These are phyloP conservation scores for Paramecium octaurelia DNA, from an alignment of 73 alveolate species.

Conservation along the genomic window DNA sequence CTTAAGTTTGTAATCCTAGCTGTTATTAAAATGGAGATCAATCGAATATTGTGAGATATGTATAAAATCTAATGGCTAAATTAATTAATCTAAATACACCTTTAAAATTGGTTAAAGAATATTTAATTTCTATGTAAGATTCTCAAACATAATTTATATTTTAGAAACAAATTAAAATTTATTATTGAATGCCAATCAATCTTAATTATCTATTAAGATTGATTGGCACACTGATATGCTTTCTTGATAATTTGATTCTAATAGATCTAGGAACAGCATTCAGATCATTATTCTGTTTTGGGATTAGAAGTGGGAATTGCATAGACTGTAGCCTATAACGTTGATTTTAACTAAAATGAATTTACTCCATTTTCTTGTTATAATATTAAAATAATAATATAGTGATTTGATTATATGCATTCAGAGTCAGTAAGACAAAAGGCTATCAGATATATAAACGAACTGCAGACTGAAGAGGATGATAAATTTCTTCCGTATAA, in stretches of 20 bases:
- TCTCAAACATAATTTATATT: not conserved
- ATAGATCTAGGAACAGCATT: not conserved
- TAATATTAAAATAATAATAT: not conserved
- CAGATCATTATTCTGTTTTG: not conserved
- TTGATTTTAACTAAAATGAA: not conserved
- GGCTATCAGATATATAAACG: slow-evolving; percentile 18
- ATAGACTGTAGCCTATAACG: too few species aligned
- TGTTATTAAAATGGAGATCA: too few species aligned
- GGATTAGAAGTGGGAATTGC: not conserved
- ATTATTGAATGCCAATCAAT: not conserved
- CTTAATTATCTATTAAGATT: too few species aligned
- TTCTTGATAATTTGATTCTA: not conserved
- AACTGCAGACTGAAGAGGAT: not conserved
- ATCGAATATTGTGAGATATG: too few species aligned
- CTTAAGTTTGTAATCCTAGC: too few species aligned
- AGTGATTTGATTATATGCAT: not conserved
- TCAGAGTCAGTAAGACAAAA: slow-evolving; percentile 9
- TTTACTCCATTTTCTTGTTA: not conserved
- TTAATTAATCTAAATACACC: too few species aligned
- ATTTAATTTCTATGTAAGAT: not conserved
- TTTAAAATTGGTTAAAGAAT: not conserved
- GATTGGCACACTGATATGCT: too few species aligned
- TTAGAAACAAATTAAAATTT: too few species aligned
- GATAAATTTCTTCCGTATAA: not conserved
- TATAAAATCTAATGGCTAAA: not conserved